Conservation (phyloP, 23 red algal genomes). For the Gracilariopsis chorda region DNA sequence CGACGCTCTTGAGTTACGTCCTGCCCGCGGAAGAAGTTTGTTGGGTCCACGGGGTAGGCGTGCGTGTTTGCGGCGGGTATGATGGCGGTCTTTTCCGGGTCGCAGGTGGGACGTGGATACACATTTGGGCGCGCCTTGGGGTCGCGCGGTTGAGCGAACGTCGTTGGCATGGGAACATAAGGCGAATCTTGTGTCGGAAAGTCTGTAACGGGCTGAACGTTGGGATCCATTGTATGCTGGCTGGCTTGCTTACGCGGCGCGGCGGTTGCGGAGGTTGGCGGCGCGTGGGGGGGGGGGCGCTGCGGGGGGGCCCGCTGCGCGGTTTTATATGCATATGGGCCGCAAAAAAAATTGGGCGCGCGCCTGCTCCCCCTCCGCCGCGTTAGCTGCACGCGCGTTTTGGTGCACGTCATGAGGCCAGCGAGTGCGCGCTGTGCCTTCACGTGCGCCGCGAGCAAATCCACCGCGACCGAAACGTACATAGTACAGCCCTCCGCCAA, state of each 20-base stretch:
- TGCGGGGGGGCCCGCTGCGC: neutral
- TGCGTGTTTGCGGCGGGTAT: neutral
- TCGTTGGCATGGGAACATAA: neutral
- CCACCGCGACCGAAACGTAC: no score
- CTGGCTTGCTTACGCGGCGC: neutral
- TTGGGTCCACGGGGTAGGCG: neutral
- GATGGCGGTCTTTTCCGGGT: conserved; percentile 18
- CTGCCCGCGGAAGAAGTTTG: neutral
- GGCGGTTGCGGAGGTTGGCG: neutral
- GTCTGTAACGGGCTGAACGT: neutral
- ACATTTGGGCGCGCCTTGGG: neutral
- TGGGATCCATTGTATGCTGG: neutral
- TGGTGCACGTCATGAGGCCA: neutral
- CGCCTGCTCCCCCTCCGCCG: no score
- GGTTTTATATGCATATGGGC: neutral
- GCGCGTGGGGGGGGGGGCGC: neutral
- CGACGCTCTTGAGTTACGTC: neutral
- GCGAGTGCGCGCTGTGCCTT: neutral
- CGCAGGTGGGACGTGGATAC: neutral
- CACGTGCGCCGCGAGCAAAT: neutral
- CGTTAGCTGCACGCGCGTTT: no score
- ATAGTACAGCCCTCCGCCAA: neutral
- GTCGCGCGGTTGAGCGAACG: neutral
- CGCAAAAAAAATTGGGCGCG: no score
- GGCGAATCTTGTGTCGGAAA: neutral